phyloP scores from a whole-genome alignment of 2,329 filamentous ascomycete genomes.

The Dactylellina sp. region DNA sequence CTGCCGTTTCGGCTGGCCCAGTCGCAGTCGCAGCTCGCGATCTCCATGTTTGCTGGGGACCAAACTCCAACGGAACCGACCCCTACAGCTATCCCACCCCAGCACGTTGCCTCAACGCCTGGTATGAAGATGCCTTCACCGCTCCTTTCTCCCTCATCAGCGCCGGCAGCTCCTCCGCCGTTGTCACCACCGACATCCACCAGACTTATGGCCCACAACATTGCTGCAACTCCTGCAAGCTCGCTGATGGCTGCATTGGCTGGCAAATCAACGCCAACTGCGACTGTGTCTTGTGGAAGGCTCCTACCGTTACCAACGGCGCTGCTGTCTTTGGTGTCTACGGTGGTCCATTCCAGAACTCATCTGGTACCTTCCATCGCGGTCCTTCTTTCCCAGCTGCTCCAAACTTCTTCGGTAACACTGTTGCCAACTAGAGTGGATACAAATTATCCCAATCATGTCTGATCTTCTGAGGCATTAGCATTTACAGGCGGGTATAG shows the following conservation, averaged over 20 bases:
- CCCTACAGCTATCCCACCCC: conserved; percentile 6
- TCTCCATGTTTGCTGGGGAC: conserved; percentile 35
- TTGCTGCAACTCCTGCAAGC: conserved; percentile 43
- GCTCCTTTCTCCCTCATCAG: conserved; percentile 26
- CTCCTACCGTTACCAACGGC: not conserved
- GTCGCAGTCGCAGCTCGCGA: conserved; percentile 28
- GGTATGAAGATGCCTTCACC: conserved; percentile 33
- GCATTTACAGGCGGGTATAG: not conserved
- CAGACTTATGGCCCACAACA: conserved; percentile 44
- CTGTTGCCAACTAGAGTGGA: conserved; percentile 2
- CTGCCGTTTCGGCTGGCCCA: conserved; percentile 31
- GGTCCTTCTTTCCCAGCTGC: conserved; percentile 36
- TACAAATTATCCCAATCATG: not conserved
- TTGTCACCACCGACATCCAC: conserved; percentile 27
- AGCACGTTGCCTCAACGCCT: conserved; percentile 17
- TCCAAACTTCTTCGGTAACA: conserved; percentile 44
- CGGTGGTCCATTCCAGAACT: conserved; percentile 39
- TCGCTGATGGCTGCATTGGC: conserved; percentile 29
- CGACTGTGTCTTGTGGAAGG: conserved; percentile 29
- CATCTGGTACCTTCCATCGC: conserved; percentile 39
- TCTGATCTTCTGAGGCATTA: not conserved
- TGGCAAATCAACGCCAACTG: conserved; percentile 48
- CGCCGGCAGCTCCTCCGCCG: not conserved
- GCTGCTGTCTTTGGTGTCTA: conserved; percentile 24
- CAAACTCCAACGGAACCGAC: conserved; percentile 42